Evolutionary conservation across 148 eudicot genomes (phyloP).

Genomic region (Cornus controversa): DNA sequence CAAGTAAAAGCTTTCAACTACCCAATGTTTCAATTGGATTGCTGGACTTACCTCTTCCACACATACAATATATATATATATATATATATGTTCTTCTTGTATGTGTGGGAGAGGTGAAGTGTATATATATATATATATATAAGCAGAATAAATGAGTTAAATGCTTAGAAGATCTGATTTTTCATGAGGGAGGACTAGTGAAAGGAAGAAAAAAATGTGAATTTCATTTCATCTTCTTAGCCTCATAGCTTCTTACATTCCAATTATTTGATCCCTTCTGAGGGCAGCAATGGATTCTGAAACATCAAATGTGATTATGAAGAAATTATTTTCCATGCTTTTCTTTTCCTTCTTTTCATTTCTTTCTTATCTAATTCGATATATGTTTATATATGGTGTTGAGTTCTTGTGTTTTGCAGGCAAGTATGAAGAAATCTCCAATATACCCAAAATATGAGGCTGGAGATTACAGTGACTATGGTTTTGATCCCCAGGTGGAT

Average conservation of each 20-base stretch:
- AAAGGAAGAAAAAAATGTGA: background rate
- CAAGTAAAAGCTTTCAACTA: background rate
- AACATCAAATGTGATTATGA: background rate
- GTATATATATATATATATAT: too few species aligned
- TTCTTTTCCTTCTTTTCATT: background rate
- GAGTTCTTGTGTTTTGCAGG: slow-evolving; percentile 9
- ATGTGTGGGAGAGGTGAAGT: too few species aligned
- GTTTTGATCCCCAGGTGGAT: slow-evolving; percentile 38
- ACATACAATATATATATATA: too few species aligned
- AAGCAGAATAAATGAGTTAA: background rate
- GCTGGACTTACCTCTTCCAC: background rate
- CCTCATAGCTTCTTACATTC: background rate
- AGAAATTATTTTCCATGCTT: background rate
- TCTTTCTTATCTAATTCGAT: background rate
- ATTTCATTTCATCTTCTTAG: slow-evolving; percentile 3
- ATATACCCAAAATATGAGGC: slow-evolving; percentile 14
- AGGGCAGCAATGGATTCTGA: background rate
- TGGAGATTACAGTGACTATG: slow-evolving; percentile 9
- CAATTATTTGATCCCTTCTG: background rate
- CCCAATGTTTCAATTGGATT: background rate
- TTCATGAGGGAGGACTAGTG: background rate
- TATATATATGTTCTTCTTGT: too few species aligned
- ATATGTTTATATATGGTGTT: too few species aligned
- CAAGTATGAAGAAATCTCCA: slow-evolving; percentile 29
- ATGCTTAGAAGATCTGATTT: background rate